Base-by-base conservation (phyloP, 371 early-diverging fungal genomes). In the Mucor piriformis region DNA sequence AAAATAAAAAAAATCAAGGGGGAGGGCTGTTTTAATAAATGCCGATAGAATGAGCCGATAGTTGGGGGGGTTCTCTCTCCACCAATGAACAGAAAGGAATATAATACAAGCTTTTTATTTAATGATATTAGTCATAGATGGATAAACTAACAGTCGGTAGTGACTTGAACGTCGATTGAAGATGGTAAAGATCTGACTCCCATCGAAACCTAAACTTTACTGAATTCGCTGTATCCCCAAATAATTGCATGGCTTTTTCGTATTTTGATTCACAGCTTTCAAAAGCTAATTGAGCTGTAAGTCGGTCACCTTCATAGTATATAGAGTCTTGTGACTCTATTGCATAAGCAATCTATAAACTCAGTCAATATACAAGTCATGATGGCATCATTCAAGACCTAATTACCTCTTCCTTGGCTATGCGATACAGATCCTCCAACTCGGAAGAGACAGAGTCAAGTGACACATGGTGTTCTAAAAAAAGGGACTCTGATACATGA, bases 251-350 rank as follows among this genome's bases (percentile, higher is more conserved):
- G 25, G 38, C 50, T 20, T 33, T 8, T 35, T 27, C 29, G 35
- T 61, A 66, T 42, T 66, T 66, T 4, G 29, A 2, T 52, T 57
- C 38, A 37, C 70, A 70, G 11, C 18, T 21, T 29, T 66, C 56
- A 27, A 70, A 38, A 15, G 66, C 66, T 43, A 48, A 42, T 29
- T 62, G 42, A 2, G 67, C 64, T 8, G 63, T 54, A 1, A 34
- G 7, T 33, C 33, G 33, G 53, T 70, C 71, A 0, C 64, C 66
- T 38, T 63, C 60, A 18, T 66, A 70, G 42, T 70, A 70, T 11
- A 63, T 66, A 3, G 71, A 70, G 54, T 61, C 66, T 49, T 63
- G 67, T 6, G 71, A 66, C 46, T 70, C 71, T 13, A 40, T 50
- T 11, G 71, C 71, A 55, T 54, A 66, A 25, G 35, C 47, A 38